These are phyloP conservation scores for Epichloe gansuensis DNA, from an alignment of 2,329 filamentous ascomycete species.

Conservation along the genomic window DNA sequence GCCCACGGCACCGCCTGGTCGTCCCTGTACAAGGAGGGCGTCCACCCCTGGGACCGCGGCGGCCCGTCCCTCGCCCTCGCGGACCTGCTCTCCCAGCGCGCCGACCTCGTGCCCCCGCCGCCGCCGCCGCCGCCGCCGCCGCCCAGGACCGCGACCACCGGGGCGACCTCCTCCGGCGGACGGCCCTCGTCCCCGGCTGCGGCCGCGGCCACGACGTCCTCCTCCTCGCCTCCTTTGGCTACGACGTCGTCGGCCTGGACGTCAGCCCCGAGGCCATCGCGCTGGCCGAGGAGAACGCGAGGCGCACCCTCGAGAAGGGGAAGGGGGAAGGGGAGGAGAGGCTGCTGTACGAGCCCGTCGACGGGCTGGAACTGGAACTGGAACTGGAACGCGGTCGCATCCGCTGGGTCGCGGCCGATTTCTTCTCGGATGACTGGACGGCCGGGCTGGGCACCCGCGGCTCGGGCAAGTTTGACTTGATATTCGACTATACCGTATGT, in stretches of 20 bases:
- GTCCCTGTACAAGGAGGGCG: conserved; percentile 31
- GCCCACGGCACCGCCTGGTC: conserved; percentile 32
- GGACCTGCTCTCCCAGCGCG: conserved; percentile 35
- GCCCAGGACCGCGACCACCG: conserved; percentile 21
- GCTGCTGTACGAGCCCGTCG: conserved; percentile 27
- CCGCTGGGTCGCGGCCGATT: conserved; percentile 50
- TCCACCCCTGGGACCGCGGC: conserved; percentile 45
- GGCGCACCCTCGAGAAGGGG: conserved; percentile 24
- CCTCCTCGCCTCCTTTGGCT: conserved; percentile 61
- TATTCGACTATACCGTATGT: conserved; percentile 51
- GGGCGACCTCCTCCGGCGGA: conserved; percentile 16
- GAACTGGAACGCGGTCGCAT: conserved; percentile 32
- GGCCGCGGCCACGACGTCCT: conserved; percentile 73
- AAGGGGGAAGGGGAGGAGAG: too few relatives aligned
- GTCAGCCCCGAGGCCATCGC: conserved; percentile 37
- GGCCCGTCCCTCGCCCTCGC: conserved; percentile 40
- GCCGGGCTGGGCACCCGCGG: conserved; percentile 26
- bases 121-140: background rate
- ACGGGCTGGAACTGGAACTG: conserved; percentile 17
- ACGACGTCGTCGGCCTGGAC: conserved; percentile 67
- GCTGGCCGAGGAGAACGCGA: conserved; percentile 33
- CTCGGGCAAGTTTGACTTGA: conserved; percentile 47
- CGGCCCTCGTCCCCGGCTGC: conserved; percentile 68
- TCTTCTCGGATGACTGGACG: conserved; percentile 51
- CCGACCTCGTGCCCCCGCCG: conserved; percentile 27